These are phyloP conservation scores for Dactylis glomerata DNA, from an alignment of 176 grass and related monocot genomes.

Conservation along the genomic window DNA sequence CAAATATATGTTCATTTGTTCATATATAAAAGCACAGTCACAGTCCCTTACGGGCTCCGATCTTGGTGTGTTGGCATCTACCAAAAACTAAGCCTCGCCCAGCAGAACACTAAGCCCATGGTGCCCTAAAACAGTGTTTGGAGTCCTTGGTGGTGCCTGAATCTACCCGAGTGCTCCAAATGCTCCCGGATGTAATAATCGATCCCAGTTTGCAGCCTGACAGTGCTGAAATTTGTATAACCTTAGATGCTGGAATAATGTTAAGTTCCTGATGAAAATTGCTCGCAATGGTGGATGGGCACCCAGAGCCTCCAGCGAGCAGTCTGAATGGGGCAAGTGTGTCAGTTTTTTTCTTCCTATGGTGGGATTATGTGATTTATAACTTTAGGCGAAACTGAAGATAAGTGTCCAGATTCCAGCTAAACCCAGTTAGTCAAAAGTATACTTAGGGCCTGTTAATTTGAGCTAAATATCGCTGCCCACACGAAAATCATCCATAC, in stretches of 20 bases:
- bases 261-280: not conserved
- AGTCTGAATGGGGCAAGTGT: not conserved
- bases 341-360: not conserved
- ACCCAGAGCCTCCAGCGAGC: not conserved
- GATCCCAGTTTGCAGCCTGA: not conserved
- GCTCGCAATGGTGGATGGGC: not conserved
- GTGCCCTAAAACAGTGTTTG: not conserved
- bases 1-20: not conserved
- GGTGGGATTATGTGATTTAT: not conserved
- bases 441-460: not conserved
- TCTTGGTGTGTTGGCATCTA: not conserved
- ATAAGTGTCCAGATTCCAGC: no score
- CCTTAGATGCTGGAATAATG: not conserved
- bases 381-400: slow-evolving; percentile 2
- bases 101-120: not conserved
- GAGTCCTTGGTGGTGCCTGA: not conserved
- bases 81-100: not conserved
- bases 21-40: not conserved
- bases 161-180: not conserved
- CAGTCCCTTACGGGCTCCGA: not conserved
- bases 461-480: not conserved
- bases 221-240: not conserved
- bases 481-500: not conserved
- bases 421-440: not conserved
- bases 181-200: not conserved